Evolutionary conservation across 345 rosid genomes (phyloP).

Genomic region (Euphorbia pulcherrima): DNA sequence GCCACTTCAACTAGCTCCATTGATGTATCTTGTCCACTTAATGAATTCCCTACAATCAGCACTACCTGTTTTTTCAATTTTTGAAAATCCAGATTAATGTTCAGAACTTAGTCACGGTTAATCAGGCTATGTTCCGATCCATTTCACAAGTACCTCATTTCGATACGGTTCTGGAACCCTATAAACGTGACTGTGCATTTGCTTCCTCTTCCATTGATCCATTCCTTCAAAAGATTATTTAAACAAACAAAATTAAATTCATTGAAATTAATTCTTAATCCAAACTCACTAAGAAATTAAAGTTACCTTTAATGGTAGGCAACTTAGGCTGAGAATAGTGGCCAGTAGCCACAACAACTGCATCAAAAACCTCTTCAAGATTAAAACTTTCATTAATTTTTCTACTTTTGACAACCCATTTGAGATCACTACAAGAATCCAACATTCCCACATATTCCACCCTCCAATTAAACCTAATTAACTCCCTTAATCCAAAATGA

Average conservation of each 20-base stretch:
- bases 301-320: constrained; percentile 66
- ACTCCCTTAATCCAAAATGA: constrained; percentile 56
- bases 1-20: constrained; percentile 81
- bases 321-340: constrained; percentile 77
- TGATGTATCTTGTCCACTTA: constrained; percentile 88
- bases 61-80: too few relatives aligned
- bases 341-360: constrained; percentile 89
- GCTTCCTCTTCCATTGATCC: constrained; percentile 6
- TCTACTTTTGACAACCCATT: constrained; percentile 70
- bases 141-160: not conserved
- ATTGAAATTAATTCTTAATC: not conserved
- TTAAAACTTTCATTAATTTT: constrained; percentile 34
- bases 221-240: not conserved
- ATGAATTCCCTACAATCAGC: constrained; percentile 73
- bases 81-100: too few relatives aligned
- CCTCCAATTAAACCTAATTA: constrained; percentile 72
- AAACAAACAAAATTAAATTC: not conserved
- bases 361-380: constrained; percentile 74
- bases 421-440: constrained; percentile 38
- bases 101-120: too few relatives aligned
- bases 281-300: not conserved
- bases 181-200: not conserved
- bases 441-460: constrained; percentile 78
- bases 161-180: not conserved
- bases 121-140: too few relatives aligned